These are phyloP conservation scores for Saccharomycopsis capsularis DNA, from an alignment of 805 yeast genomes.

Conservation along the genomic window DNA sequence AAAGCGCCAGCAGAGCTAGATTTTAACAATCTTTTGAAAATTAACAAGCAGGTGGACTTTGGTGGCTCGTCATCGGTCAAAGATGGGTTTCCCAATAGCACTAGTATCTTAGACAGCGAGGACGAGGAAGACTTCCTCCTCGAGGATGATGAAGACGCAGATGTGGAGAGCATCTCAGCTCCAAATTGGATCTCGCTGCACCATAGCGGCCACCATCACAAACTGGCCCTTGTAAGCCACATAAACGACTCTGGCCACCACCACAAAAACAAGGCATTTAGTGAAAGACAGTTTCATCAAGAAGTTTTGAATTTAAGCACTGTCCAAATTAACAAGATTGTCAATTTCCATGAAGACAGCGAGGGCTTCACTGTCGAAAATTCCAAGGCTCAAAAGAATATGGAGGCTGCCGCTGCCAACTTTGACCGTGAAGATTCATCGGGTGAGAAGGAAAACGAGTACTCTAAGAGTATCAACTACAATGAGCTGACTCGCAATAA, in stretches of 20 bases:
- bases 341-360: background rate
- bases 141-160: background rate
- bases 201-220: too few relatives aligned
- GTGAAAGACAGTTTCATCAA: too few relatives aligned
- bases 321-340: background rate
- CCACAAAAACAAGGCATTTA: too few relatives aligned
- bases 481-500: too few relatives aligned
- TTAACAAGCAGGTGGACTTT: background rate
- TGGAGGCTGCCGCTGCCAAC: background rate
- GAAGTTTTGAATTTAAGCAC: too few relatives aligned
- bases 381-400: background rate
- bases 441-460: background rate
- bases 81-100: background rate
- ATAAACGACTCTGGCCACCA: too few relatives aligned
- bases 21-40: slow-evolving; percentile 4
- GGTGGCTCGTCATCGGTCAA: background rate
- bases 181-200: too few relatives aligned
- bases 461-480: too few relatives aligned
- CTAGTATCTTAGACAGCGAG: slow-evolving; percentile 2
- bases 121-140: slow-evolving; percentile 1
- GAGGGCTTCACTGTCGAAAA: background rate
- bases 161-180: too few relatives aligned
- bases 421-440: background rate
- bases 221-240: too few relatives aligned
- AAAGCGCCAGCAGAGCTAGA: slow-evolving; percentile 2